phyloP scores from a whole-genome alignment of 768 basidiomycete genomes.

The Boletus huronensis region DNA sequence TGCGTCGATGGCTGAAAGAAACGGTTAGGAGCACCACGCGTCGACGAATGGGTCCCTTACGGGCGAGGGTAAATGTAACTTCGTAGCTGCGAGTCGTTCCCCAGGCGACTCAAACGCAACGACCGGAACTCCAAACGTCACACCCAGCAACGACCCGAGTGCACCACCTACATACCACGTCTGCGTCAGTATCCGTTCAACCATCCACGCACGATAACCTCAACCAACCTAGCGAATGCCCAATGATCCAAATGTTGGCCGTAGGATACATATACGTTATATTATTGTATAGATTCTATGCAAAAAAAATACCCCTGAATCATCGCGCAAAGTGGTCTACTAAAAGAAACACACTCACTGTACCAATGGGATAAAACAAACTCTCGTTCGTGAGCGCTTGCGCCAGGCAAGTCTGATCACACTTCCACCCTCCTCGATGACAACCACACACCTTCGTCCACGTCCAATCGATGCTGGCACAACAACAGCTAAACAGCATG shows the following conservation, averaged over 20 bases:
- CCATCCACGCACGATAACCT: conserved; percentile 24
- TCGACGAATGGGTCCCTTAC: conserved; percentile 39
- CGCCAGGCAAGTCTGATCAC: conserved; percentile 77
- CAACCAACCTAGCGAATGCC: conserved; percentile 60
- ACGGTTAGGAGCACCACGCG: neutral
- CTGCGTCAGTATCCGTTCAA: conserved; percentile 21
- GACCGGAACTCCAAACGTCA: conserved; percentile 85
- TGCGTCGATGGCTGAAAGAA: conserved; percentile 58
- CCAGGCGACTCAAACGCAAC: conserved; percentile 90
- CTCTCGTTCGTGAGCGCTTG: conserved; percentile 70
- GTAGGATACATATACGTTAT: conserved; percentile 88
- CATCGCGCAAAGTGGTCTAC: neutral
- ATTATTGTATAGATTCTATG: conserved; percentile 91
- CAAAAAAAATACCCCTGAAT: neutral
- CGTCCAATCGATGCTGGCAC: conserved; percentile 86
- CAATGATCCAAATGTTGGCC: conserved; percentile 84
- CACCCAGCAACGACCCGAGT: conserved; percentile 76
- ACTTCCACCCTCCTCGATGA: conserved; percentile 74
- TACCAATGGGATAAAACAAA: conserved; percentile 88
- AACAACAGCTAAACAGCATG: conserved; percentile 90
- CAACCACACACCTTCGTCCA: conserved; percentile 96
- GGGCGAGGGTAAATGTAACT: conserved; percentile 84
- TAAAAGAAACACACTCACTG: conserved; percentile 46
- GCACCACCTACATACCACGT: conserved; percentile 43
- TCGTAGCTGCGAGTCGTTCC: conserved; percentile 71